Evolutionary conservation across 495 filamentous ascomycete genomes (phyloP).

Genomic region (Aspergillus taichungensis): DNA sequence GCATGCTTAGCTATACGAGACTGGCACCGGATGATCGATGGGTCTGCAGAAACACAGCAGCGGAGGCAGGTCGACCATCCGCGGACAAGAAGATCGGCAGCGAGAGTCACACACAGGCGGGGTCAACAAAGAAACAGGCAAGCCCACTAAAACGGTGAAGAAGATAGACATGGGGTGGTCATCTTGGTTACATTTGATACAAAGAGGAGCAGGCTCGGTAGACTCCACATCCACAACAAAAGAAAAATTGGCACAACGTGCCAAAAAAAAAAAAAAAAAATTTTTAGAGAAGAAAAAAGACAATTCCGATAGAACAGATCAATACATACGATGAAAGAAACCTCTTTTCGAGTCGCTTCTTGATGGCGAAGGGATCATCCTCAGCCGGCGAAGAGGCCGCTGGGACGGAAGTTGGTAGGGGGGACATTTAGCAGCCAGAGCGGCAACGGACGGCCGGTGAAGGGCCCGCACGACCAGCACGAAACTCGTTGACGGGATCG

Average conservation of each 20-base stretch:
- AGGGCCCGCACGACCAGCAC: constrained; percentile 13
- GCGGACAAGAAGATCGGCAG: neutral
- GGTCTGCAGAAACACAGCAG: neutral
- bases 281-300: neutral
- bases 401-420: constrained; percentile 4
- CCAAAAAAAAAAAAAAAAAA: neutral
- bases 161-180: too few relatives aligned
- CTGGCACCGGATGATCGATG: too few relatives aligned
- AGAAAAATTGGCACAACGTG: too few relatives aligned
- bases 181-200: too few relatives aligned
- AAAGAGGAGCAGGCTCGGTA: too few relatives aligned
- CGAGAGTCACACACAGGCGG: neutral
- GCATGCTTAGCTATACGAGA: too few relatives aligned
- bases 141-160: too few relatives aligned
- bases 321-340: constrained; percentile 13
- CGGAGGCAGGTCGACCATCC: constrained; percentile 9
- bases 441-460: constrained; percentile 4
- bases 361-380: constrained; percentile 4
- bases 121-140: neutral
- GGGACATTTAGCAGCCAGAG: constrained; percentile 10
- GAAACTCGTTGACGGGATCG: constrained; percentile 14
- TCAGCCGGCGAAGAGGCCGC: constrained; percentile 7
- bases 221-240: too few relatives aligned
- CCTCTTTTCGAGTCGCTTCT: constrained; percentile 14
- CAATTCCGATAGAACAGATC: neutral